These are phyloP conservation scores for Coffea humblotiana DNA, from an alignment of 305 asterid species.

Conservation along the genomic window DNA sequence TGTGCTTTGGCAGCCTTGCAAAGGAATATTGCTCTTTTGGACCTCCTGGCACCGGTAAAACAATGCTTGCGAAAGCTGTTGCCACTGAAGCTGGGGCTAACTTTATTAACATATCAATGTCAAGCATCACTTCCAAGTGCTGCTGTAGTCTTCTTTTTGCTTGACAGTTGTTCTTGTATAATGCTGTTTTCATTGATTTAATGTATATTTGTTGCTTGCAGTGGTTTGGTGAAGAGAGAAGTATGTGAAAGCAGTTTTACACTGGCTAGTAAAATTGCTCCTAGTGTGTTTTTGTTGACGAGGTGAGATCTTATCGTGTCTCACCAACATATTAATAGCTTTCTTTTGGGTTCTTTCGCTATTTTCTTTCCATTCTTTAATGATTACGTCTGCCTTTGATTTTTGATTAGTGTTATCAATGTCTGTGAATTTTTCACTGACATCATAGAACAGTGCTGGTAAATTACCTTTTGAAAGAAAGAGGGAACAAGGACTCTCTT, in stretches of 20 bases:
- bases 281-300: conserved; percentile 93
- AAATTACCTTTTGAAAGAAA: background rate
- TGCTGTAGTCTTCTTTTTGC: background rate
- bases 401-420: background rate
- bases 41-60: conserved; percentile 95
- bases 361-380: conserved; percentile 8
- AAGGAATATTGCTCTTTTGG: conserved; percentile 95
- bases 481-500: background rate
- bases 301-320: conserved; percentile 49
- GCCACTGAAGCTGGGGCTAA: conserved; percentile 97
- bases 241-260: conserved; percentile 87
- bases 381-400: background rate
- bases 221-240: conserved; percentile 98
- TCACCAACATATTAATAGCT: background rate
- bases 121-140: conserved; percentile 90
- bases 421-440: background rate
- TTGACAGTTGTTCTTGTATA: background rate
- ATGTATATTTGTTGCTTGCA: conserved; percentile 24
- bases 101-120: conserved; percentile 88
- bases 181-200: background rate
- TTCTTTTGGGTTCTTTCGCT: conserved; percentile 2
- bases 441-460: background rate
- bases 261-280: conserved; percentile 89
- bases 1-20: conserved; percentile 67
- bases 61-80: conserved; percentile 97